phyloP scores from a whole-genome alignment of 306 rosid genomes.

The Vachellia pachyceras region DNA sequence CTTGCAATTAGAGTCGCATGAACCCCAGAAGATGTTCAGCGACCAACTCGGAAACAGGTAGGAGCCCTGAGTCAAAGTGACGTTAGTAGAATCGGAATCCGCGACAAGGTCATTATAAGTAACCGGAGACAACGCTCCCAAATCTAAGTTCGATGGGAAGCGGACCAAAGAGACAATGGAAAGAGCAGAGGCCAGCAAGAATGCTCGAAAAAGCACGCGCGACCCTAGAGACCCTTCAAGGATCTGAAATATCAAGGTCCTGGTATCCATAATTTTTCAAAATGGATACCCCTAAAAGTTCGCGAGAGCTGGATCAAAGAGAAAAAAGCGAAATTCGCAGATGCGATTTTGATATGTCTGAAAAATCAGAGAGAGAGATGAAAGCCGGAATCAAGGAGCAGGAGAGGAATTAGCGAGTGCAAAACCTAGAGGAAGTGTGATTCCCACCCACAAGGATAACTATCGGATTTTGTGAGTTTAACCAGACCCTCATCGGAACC shows the following conservation, averaged over 20 bases:
- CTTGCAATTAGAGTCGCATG: slow-evolving; percentile 56
- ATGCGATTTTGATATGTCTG: neutral
- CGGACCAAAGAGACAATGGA: slow-evolving; percentile 67
- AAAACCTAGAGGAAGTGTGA: slow-evolving; percentile 80
- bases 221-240: slow-evolving; percentile 58
- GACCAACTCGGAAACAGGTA: slow-evolving; percentile 61
- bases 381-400: slow-evolving; percentile 30
- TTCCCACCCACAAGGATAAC: slow-evolving; percentile 75
- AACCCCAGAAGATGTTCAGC: slow-evolving; percentile 61
- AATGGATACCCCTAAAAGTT: neutral
- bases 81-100: slow-evolving; percentile 22
- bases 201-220: slow-evolving; percentile 56
- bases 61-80: slow-evolving; percentile 41
- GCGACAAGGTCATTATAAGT: slow-evolving; percentile 49
- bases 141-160: slow-evolving; percentile 51
- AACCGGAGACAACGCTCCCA: slow-evolving; percentile 50
- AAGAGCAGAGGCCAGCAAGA: slow-evolving; percentile 63
- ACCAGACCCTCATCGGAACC: slow-evolving; percentile 63
- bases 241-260: slow-evolving; percentile 49
- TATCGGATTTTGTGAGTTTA: slow-evolving; percentile 60
- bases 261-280: slow-evolving; percentile 51
- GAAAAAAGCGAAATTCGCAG: neutral
- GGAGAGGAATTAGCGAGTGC: slow-evolving; percentile 54
- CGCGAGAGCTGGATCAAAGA: neutral
- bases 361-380: slow-evolving; percentile 11